Evolutionary conservation across 2,329 filamentous ascomycete genomes (phyloP), one percentile per base, ranked within the genome.

Genomic region (Westerdykella aurantiaca): DNA sequence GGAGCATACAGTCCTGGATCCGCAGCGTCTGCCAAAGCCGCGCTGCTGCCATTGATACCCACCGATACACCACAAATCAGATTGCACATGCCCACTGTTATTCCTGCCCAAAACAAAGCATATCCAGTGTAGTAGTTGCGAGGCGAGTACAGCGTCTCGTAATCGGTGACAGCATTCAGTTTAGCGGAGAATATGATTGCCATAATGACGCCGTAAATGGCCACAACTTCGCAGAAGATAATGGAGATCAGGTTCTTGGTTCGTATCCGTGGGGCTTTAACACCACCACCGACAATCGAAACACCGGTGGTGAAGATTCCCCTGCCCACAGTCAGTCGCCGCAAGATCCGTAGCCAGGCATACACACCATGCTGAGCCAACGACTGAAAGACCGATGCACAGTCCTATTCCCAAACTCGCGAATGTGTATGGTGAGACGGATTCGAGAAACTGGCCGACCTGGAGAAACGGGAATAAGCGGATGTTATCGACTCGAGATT

Each of bases 141-240:
- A 41, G 79, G 81, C 11, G 85, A 85, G 72, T 85, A 86, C 23
- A 89, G 69, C 29, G 77, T 76, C 25, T 84, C 80, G 14, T 78
- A 76, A 33, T 83, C 79, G 44, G 78, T 77, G 23, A 93, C 78
- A 44, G 77, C 69, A 57, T 80, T 78, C 58, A 98, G 73, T 71
- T 96, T 95, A 49, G 90, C 80, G 37, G 90, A 94, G 75, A 97
- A 97, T 61, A 98, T 86, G 68, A 98, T 98, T 60, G 90, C 86
- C 89, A 98, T 98, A 73, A 98, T 98, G 72, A 98, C 91, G 61
- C 94, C 94, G 78, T 98, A 98, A 70, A 98, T 98, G 71, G 93
- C 93, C 63, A 98, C 93, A 64, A 98, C 93, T 74, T 98, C 93
- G 76, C 93, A 98, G 75, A 98, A 98, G 73, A 98, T 97, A 71